Base-by-base conservation (phyloP, 1,139 yeast species). In the Suhomyces coccinellae region DNA sequence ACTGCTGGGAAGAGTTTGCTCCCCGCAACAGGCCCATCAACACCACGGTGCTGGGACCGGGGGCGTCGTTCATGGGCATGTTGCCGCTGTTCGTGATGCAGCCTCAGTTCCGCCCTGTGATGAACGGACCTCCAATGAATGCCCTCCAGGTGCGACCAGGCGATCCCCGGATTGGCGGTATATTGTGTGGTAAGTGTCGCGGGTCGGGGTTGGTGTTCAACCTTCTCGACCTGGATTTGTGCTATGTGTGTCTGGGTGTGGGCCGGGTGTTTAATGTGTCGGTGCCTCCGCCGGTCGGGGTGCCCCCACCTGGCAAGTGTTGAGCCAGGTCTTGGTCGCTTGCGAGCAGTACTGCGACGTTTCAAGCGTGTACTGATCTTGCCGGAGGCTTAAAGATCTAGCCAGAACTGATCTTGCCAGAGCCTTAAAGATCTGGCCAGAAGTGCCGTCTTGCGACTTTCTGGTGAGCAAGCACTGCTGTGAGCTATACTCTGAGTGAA, bases 101-200 rank as follows among this genome's bases (percentile, higher is more conserved):
- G 24, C 24, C 24, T 7, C 24, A 20, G 24, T 20, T 20, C 24
- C 24, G 24, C 24, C 24, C 24, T 2, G 24, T 20, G 24, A 9
- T 20, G 24, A 20, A 20, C 8, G 24, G 9, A 4, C 24, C 24
- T 6, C 24, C 24, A 9, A 7, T 9, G 9, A 20, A 45, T 13
- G 38, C 82, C 0, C 41, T 78, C 10, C 67, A 80, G 28, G 86
- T 87, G 1, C 64, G 59, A 10, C 96, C 96, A 0, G 96, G 96
- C 1, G 96, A 89, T 54, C 95, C 96, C 0, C 63, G 91, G 20
- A 67, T 88, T 11, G 97, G 97, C 0, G 97, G 97, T 1, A 62
- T 73, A 1, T 56, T 85, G 6, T 90, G 97, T 66, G 91, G 91
- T 0, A 66, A 82, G 43, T 90, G 97, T 57, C 62, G 89, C 41